phyloP scores from a whole-genome alignment of 345 rosid species.

The Arabidopsis suecica region DNA sequence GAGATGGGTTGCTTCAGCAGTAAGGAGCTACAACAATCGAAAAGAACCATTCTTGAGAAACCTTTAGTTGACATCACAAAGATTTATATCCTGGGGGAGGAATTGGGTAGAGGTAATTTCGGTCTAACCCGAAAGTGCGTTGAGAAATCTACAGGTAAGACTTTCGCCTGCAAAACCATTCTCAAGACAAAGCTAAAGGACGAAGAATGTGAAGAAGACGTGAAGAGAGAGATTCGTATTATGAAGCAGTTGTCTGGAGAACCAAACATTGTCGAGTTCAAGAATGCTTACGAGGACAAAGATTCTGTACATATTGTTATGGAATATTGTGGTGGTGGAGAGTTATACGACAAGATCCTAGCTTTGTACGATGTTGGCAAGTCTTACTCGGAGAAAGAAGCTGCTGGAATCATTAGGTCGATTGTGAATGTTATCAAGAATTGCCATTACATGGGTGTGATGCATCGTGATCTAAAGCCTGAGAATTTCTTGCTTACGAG shows the following conservation, averaged over 20 bases:
- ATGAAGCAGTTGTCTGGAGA: constrained; percentile 85
- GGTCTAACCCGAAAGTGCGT: constrained; percentile 69
- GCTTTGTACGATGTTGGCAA: constrained; percentile 53
- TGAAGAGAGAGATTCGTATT: constrained; percentile 73
- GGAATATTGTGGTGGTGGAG: constrained; percentile 91
- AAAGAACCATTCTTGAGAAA: constrained; percentile 60
- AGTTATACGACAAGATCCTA: constrained; percentile 73
- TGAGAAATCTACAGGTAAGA: constrained; percentile 65
- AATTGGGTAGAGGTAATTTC: constrained; percentile 79
- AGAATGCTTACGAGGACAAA: constrained; percentile 69
- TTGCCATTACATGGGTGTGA: constrained; percentile 86
- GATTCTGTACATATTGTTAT: constrained; percentile 75
- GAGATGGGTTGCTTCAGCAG: constrained; percentile 67
- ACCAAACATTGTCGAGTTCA: constrained; percentile 73
- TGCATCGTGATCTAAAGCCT: constrained; percentile 89
- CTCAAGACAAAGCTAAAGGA: constrained; percentile 63
- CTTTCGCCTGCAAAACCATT: constrained; percentile 81
- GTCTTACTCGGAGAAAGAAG: constrained; percentile 70
- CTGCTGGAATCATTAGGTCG: constrained; percentile 60
- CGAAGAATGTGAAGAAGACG: constrained; percentile 53
- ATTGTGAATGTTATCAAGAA: constrained; percentile 73
- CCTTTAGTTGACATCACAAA: constrained; percentile 66
- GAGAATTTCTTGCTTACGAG: constrained; percentile 81
- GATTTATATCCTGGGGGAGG: constrained; percentile 59
- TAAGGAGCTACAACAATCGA: constrained; percentile 43